Evolutionary conservation across 78 protist genomes (phyloP).

Genomic region (Dictyostelium firmibasis): DNA sequence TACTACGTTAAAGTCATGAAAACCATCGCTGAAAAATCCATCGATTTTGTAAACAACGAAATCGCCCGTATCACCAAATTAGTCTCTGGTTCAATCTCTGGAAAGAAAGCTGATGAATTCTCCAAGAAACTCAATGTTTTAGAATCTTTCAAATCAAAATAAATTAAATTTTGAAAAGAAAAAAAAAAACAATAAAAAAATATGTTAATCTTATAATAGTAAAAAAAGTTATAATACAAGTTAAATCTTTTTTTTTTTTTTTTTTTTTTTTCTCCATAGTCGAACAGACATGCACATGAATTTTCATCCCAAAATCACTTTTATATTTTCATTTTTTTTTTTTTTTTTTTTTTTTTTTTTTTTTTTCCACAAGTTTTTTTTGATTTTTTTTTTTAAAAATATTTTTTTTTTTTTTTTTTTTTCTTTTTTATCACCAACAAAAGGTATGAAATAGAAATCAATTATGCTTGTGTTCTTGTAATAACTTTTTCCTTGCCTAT

Average conservation of each 20-base stretch:
- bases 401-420: background rate
- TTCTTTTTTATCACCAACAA: background rate
- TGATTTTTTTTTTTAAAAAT: background rate
- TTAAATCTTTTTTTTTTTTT: background rate
- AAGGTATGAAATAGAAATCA: background rate
- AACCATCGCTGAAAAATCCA: conserved; percentile 59
- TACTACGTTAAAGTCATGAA: conserved; percentile 79
- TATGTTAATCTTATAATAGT: background rate
- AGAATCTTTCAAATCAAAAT: conserved; percentile 23
- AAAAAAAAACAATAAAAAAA: background rate
- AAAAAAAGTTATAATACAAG: background rate
- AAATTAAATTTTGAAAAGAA: background rate
- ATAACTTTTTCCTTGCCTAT: background rate
- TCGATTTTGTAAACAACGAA: conserved; percentile 64
- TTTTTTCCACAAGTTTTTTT: background rate
- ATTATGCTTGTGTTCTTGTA: too few relatives aligned
- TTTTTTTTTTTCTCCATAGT: background rate
- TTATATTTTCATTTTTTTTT: background rate
- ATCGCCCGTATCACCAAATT: conserved; percentile 72
- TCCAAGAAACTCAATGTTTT: conserved; percentile 79
- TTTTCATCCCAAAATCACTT: background rate
- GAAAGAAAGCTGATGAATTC: conserved; percentile 75
- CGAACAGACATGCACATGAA: background rate
- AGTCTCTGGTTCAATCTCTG: conserved; percentile 41
- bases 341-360: background rate